Conservation (phyloP, 192 early-diverging fungal species). For the Neocallimastix lanati region DNA sequence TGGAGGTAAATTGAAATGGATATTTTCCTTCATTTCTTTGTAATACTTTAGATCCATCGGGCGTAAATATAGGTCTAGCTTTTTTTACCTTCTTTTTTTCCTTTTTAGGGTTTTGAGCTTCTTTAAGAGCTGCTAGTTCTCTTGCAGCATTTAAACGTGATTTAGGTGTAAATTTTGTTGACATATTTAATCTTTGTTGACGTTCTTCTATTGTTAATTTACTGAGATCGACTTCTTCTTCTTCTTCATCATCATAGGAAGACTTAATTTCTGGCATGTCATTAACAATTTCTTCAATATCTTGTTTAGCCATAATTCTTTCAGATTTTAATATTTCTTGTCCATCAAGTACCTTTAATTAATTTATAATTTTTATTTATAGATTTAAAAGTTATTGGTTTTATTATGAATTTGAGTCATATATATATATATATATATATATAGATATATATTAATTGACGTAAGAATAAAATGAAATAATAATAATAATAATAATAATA, state of each 20-base stretch:
- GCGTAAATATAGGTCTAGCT: not conserved
- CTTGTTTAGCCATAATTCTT: slow-evolving; percentile 22
- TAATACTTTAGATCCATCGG: slow-evolving; percentile 7
- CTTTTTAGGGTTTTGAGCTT: slow-evolving; percentile 5
- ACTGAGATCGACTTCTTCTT: not conserved
- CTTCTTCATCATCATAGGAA: not conserved
- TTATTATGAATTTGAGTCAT: too few species aligned
- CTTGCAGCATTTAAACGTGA: slow-evolving; percentile 25
- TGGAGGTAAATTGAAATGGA: slow-evolving; percentile 11
- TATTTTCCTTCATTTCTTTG: slow-evolving; percentile 39
- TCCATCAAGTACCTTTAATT: slow-evolving; percentile 21
- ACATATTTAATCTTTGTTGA: slow-evolving; percentile 17
- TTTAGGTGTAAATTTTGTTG: slow-evolving; percentile 24
- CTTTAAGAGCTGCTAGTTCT: slow-evolving; percentile 12
- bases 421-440: too few species aligned
- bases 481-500: too few species aligned
- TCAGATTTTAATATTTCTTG: slow-evolving; percentile 32
- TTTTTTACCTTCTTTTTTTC: slow-evolving; percentile 6
- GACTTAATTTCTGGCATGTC: not conserved
- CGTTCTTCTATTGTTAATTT: slow-evolving; percentile 12
- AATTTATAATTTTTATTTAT: too few species aligned
- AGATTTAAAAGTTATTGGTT: too few species aligned
- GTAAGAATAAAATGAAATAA: too few species aligned
- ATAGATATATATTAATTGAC: too few species aligned
- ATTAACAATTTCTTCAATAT: not conserved